Evolutionary conservation across 2,329 filamentous ascomycete species (phyloP).

Genomic region (Ascochyta rabiei): DNA sequence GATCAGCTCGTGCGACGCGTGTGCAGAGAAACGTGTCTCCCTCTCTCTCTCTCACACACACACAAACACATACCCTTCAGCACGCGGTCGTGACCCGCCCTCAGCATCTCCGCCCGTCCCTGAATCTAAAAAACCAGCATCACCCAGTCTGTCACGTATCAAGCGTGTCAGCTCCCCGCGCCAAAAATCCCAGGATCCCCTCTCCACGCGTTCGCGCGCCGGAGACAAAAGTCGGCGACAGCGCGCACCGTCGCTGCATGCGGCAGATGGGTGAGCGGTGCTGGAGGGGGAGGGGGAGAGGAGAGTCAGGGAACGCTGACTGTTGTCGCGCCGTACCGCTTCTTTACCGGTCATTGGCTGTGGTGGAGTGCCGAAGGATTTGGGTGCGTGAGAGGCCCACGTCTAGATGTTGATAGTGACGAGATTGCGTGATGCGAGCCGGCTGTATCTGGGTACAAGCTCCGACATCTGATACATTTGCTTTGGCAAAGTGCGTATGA

Average conservation of each 20-base stretch:
- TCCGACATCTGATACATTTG: conserved; percentile 6
- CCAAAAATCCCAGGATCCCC: conserved; percentile 9
- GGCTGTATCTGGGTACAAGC: conserved; percentile 9
- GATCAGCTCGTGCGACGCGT: conserved; percentile 4
- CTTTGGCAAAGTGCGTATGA: not conserved
- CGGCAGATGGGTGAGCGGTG: not conserved
- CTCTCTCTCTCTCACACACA: not conserved
- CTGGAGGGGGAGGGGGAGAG: not conserved
- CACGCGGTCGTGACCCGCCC: conserved; percentile 10
- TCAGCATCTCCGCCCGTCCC: not conserved
- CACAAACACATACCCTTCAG: too few species aligned
- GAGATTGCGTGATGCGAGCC: conserved; percentile 13
- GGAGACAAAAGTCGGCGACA: conserved; percentile 2
- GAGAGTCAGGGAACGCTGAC: not conserved
- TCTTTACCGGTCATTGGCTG: conserved; percentile 16
- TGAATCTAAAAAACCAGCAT: conserved; percentile 6
- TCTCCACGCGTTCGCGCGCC: conserved; percentile 8
- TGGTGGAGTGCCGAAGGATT: not conserved
- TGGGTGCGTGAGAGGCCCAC: not conserved
- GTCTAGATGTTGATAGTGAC: conserved; percentile 4
- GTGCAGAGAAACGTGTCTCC: conserved; percentile 5
- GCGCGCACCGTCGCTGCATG: not conserved
- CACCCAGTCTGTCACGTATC: conserved; percentile 17
- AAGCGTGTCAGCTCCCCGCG: conserved; percentile 1
- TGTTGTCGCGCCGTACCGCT: conserved; percentile 13